Evolutionary conservation across 1,284 basidiomycete genomes (phyloP), one percentile per base, ranked within the genome.

Genomic region (Rhodotorula sp.): DNA sequence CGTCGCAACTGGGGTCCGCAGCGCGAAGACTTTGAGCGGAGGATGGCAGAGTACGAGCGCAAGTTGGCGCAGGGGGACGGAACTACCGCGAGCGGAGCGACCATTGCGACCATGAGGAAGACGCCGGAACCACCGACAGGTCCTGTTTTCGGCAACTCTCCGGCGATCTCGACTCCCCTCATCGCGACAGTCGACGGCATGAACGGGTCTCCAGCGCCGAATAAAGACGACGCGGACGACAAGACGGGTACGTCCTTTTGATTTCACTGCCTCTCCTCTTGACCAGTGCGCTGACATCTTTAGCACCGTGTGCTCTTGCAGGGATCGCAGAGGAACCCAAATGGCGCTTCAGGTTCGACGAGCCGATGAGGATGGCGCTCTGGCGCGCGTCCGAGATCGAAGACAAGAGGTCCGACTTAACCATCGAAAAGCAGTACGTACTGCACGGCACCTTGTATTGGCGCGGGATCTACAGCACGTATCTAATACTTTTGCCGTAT

Each of bases 371-470:
- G 17, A 56, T 69, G 45, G 68, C 70, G 14, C 63, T 78, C 18
- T 74, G 66, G 59, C 45, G 63, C n/a, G 64, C 67, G 20, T 62
- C 60, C 70, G 69, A 70, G 37, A 18, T 68, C 49, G 76, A 74
- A 53, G 73, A 72, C 42, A 57, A 70, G 60, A 74, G 71, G 54
- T 69, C 69, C 24, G 70, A 71, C 20, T 48, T 76, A 26, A 73
- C 64, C 46, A 68, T 51, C 26, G 77, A 77, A 64, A 78, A 77
- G 66, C 76, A 77, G 77, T 77, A 54, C 58, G 77, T 73, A 3
- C 37, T 22, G 1, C 17, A 45, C 7, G 33, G 30, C 22, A 3
- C 20, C 6, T 22, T 10, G 17, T 4, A 30, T n/a, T 29, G 29
- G 12, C 29, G 42, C 20, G 8, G 20, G 22, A 20, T 30, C 20